Percentiles rank a stretch among this genome's conserved stretches.
phyloP scores from a whole-genome alignment of 1,284 basidiomycete genomes.

The Pseudozyma flocculosa region DNA sequence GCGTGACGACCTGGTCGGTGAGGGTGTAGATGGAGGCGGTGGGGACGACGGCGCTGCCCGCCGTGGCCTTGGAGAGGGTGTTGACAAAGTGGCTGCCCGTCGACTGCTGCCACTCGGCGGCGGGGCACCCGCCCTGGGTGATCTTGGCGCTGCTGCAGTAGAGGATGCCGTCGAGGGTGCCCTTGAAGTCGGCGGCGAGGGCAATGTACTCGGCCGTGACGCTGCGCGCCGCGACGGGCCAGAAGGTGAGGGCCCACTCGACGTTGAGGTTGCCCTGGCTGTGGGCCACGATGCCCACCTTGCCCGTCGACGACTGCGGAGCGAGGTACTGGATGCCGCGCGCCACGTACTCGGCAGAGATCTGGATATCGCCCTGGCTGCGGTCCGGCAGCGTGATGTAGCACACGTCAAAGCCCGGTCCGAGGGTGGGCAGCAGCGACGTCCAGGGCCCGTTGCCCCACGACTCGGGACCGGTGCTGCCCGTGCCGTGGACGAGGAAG shows the following conservation, averaged over 20 bases:
- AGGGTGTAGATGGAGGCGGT: no score
- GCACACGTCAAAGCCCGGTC: constrained; percentile 55
- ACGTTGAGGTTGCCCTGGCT: constrained; percentile 54
- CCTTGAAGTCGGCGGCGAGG: constrained; percentile 54
- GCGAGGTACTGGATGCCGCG: constrained; percentile 49
- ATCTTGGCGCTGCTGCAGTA: no score
- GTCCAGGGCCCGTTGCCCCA: constrained; percentile 40
- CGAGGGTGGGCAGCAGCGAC: constrained; percentile 17
- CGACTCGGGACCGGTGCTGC: constrained; percentile 31
- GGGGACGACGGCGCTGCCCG: no score
- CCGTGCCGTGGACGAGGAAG: constrained; percentile 57
- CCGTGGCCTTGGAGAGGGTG: no score
- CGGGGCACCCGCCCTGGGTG: no score
- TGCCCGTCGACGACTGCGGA: constrained; percentile 37
- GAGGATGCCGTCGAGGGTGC: constrained; percentile 12
- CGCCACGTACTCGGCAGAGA: constrained; percentile 55
- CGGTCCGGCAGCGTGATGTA: constrained; percentile 52
- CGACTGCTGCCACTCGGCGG: no score
- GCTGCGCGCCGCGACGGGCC: not conserved
- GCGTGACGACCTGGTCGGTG: no score
- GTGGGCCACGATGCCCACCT: constrained; percentile 55
- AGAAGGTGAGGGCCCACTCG: constrained; percentile 52
- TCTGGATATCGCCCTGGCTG: constrained; percentile 49
- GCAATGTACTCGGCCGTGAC: constrained; percentile 35
- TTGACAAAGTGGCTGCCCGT: no score